A percentile compares a stretch with the other conserved stretches of the same genome.
Evolutionary conservation across 495 filamentous ascomycete species (phyloP).

Genomic region (Rostrohypoxylon terebratum): DNA sequence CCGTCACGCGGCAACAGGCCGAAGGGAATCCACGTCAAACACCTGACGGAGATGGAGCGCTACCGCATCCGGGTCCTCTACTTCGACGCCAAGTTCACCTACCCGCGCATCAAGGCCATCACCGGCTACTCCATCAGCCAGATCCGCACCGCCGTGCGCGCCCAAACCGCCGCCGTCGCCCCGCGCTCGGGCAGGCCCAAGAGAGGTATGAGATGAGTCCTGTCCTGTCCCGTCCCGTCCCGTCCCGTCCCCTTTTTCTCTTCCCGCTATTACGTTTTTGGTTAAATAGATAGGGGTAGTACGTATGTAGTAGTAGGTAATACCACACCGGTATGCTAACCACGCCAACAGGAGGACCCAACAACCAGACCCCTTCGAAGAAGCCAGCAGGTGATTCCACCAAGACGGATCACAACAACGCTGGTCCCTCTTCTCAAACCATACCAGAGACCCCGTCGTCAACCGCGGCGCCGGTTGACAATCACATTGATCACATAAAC

Average conservation of each 20-base stretch:
- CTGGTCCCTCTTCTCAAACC: slow-evolving; percentile 4
- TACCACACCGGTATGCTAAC: slow-evolving; percentile 5
- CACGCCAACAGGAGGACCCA: neutral
- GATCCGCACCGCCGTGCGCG: slow-evolving; percentile 46
- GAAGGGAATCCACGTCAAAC: slow-evolving; percentile 44
- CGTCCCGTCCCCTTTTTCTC: neutral
- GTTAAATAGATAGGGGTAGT: neutral
- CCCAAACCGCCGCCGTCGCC: slow-evolving; percentile 37
- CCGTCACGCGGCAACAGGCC: slow-evolving; percentile 27
- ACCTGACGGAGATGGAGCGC: slow-evolving; percentile 46
- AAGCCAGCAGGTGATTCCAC: neutral
- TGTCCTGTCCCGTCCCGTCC: too few relatives aligned
- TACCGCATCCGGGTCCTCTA: slow-evolving; percentile 48
- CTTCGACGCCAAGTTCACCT: slow-evolving; percentile 44
- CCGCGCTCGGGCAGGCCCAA: slow-evolving; percentile 43
- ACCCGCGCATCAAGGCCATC: slow-evolving; percentile 43
- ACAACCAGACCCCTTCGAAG: neutral
- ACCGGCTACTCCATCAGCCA: slow-evolving; percentile 47
- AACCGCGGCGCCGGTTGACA: neutral
- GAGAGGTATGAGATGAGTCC: slow-evolving; percentile 27
- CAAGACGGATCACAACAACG: neutral
- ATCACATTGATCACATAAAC: neutral
- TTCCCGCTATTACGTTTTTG: neutral
- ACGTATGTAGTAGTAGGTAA: neutral
- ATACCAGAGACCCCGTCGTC: neutral